Evolutionary conservation across 2,329 filamentous ascomycete genomes (phyloP).

Genomic region (Pyricularia sp.): DNA sequence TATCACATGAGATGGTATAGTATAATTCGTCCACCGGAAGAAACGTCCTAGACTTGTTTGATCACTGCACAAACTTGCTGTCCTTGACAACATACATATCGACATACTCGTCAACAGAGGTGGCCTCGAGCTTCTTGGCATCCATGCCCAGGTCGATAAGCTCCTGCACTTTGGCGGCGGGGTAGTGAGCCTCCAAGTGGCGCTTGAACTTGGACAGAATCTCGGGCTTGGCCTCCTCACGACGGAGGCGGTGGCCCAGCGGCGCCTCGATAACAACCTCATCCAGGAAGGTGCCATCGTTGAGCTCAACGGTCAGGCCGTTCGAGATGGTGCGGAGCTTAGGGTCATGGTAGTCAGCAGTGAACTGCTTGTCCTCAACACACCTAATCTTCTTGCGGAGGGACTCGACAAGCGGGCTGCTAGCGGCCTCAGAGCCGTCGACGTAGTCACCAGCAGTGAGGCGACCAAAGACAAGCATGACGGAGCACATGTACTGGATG

Average conservation of each 20-base stretch:
- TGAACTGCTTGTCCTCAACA: slow-evolving; percentile 93
- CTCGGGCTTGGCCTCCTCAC: slow-evolving; percentile 96
- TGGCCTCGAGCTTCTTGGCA: slow-evolving; percentile 63
- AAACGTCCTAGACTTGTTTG: not conserved
- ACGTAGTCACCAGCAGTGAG: slow-evolving; percentile 90
- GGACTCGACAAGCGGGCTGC: slow-evolving; percentile 78
- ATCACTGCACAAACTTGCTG: slow-evolving; percentile 44
- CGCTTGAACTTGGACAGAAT: slow-evolving; percentile 93
- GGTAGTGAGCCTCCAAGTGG: slow-evolving; percentile 78
- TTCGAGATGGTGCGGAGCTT: slow-evolving; percentile 93
- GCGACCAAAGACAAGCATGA: slow-evolving; percentile 92
- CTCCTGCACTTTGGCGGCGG: slow-evolving; percentile 67
- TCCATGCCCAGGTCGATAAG: slow-evolving; percentile 74
- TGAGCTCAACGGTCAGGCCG: slow-evolving; percentile 86
- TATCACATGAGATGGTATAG: not conserved
- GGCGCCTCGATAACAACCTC: slow-evolving; percentile 92
- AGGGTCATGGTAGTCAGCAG: slow-evolving; percentile 90
- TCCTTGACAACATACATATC: slow-evolving; percentile 65
- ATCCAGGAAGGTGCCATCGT: slow-evolving; percentile 84
- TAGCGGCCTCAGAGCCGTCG: slow-evolving; percentile 86
- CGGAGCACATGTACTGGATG: slow-evolving; percentile 97
- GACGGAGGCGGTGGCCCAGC: slow-evolving; percentile 79
- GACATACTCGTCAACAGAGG: slow-evolving; percentile 87
- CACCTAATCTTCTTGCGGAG: slow-evolving; percentile 91
- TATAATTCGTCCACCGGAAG: not conserved